Evolutionary conservation across 139 green algal species (phyloP), one percentile per base, ranked within the genome.

Genomic region (Chlamydomonas eustigma): DNA sequence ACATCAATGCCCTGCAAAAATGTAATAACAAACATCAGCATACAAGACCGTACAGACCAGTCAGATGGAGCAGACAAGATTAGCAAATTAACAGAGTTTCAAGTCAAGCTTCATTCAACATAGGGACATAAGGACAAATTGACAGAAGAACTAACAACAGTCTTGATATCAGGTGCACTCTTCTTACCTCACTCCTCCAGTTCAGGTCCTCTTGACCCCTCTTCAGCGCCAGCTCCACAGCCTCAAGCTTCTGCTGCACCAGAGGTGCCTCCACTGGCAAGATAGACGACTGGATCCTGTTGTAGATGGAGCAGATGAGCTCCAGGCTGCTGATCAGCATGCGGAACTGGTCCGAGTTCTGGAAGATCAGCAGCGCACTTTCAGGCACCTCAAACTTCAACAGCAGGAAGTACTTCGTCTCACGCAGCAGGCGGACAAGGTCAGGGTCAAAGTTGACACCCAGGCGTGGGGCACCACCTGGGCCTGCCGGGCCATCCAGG

Each of bases 401-500:
- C n/a, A 94, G 81, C 74, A 95, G 64, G 78, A 97, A 95, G 83
- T 96, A 95, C 74, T 93, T 93, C 37, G 93, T 92, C 81, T 98
- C 93, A 0, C 89, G 83, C 77, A 97, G 86, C 75, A 97, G 85
- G 6, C 82, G 78, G 30, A 96, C 88, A 25, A 98, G 85, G 30
- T 80, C 85, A 1, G 93, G 88, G 84, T 97, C 92, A 78, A 98
- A 98, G 82, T 98, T 98, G 31, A 96, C 88, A 5, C 50, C 74
- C 18, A 95, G 76, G 63, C 12, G 30, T n/a, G n/a, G n/a, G 12
- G 12, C 12, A 38, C 50, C 50, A 2, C n/a, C 33, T 4, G 50
- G 30, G 33, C 39, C 34, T 44, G 74, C 68, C 4, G 50, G 37
- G 33, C 79, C 69, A 0, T 50, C 38, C 39, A 80, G 71, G 39